Percentiles rank a stretch among this genome's conserved stretches.
These are phyloP conservation scores for Mrakia blollopis DNA, from an alignment of 768 basidiomycete species.

Conservation along the genomic window DNA sequence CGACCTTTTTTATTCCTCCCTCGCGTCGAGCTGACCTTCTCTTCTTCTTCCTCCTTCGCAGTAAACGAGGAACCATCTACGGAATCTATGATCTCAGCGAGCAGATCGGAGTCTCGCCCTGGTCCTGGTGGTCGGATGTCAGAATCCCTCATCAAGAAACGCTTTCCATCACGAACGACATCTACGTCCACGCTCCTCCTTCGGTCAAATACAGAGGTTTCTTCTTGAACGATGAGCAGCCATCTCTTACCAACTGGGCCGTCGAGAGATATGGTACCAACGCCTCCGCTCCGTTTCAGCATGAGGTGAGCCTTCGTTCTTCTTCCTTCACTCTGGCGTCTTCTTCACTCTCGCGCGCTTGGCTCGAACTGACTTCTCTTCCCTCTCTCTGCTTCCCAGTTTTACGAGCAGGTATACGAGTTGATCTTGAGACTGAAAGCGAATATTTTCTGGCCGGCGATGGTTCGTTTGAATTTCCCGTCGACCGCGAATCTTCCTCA, in stretches of 20 bases:
- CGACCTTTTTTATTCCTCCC: not conserved
- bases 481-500: no score
- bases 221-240: conserved; percentile 70
- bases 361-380: no score
- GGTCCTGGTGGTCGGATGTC: conserved; percentile 71
- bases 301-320: conserved; percentile 2
- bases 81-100: conserved; percentile 65
- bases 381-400: not conserved
- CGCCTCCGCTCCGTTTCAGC: conserved; percentile 58
- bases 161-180: conserved; percentile 46
- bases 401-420: conserved; percentile 54
- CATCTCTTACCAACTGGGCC: conserved; percentile 67
- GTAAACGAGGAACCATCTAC: conserved; percentile 60
- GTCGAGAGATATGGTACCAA: conserved; percentile 62
- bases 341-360: not conserved
- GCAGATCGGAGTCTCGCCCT: conserved; percentile 56
- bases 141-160: conserved; percentile 53
- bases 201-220: conserved; percentile 65
- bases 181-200: conserved; percentile 55
- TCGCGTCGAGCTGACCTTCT: not conserved
- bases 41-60: not conserved
- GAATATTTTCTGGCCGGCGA: conserved; percentile 67
- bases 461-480: no score
- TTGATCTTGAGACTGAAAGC: conserved; percentile 61
- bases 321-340: not conserved